Evolutionary conservation across 2,329 filamentous ascomycete species (phyloP).

Genomic region (Aspergillus vadensis): DNA sequence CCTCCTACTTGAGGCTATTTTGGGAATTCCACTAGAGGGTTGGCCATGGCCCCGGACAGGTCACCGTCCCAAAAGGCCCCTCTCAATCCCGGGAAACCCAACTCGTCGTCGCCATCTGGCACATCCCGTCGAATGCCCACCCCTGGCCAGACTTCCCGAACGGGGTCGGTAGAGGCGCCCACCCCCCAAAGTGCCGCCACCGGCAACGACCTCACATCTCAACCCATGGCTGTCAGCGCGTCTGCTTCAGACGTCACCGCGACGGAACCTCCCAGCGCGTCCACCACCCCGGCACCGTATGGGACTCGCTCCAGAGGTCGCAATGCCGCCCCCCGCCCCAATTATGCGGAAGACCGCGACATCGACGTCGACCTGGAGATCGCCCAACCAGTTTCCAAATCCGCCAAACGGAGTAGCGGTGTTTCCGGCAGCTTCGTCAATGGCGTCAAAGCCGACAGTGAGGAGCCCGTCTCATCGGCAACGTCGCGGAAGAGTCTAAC

Average conservation of each 20-base stretch:
- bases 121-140: conserved; percentile 24
- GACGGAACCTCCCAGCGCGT: conserved; percentile 41
- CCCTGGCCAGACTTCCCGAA: conserved; percentile 40
- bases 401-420: conserved; percentile 34
- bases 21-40: conserved; percentile 25
- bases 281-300: conserved; percentile 68
- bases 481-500: conserved; percentile 45
- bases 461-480: conserved; percentile 40
- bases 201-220: conserved; percentile 42
- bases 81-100: conserved; percentile 28
- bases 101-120: conserved; percentile 24
- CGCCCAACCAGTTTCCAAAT: conserved; percentile 33
- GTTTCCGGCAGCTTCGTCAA: conserved; percentile 31
- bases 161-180: conserved; percentile 25
- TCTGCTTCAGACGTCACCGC: conserved; percentile 41
- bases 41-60: conserved; percentile 36
- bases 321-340: conserved; percentile 76
- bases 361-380: conserved; percentile 85
- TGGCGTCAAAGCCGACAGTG: conserved; percentile 39
- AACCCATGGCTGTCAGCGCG: conserved; percentile 48
- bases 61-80: conserved; percentile 30
- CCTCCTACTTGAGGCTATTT: conserved; percentile 17
- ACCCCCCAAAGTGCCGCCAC: conserved; percentile 24
- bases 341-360: conserved; percentile 94
- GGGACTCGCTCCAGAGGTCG: conserved; percentile 93